phyloP scores from a whole-genome alignment of 2,329 filamentous ascomycete species.

The Cucurbitaria berberidis region DNA sequence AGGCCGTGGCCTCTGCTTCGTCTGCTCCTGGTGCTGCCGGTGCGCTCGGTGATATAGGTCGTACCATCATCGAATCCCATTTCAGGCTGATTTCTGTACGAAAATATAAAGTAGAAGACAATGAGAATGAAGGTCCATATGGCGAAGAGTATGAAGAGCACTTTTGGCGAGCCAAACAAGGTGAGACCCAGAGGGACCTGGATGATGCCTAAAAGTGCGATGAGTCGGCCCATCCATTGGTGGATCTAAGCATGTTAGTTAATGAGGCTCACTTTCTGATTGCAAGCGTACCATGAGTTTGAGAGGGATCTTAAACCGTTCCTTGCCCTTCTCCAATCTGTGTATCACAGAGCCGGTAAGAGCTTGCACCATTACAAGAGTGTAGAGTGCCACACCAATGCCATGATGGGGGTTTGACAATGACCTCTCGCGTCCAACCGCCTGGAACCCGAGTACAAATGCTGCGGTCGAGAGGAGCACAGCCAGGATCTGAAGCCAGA shows the following conservation, averaged over 20 bases:
- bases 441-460: conserved; percentile 77
- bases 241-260: conserved; percentile 68
- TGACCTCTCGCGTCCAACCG: conserved; percentile 74
- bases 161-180: conserved; percentile 87
- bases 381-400: conserved; percentile 80
- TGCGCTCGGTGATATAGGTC: conserved; percentile 64
- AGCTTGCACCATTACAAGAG: conserved; percentile 73
- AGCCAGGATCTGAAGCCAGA: conserved; percentile 74
- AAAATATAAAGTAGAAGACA: conserved; percentile 78
- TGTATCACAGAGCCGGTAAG: conserved; percentile 72
- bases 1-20: conserved; percentile 46
- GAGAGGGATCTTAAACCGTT: conserved; percentile 61
- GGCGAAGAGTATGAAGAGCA: conserved; percentile 84
- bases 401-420: conserved; percentile 84
- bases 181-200: conserved; percentile 90
- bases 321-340: conserved; percentile 59
- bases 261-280: background rate
- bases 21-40: conserved; percentile 50
- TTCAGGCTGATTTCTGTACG: conserved; percentile 68
- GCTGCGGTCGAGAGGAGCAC: conserved; percentile 72
- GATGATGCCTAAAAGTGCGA: conserved; percentile 80
- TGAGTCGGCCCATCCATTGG: conserved; percentile 81
- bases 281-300: conserved; percentile 60
- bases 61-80: conserved; percentile 62
- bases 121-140: conserved; percentile 77